These are phyloP conservation scores for Cairneyella variabilis DNA, from an alignment of 495 filamentous ascomycete species.

Conservation along the genomic window DNA sequence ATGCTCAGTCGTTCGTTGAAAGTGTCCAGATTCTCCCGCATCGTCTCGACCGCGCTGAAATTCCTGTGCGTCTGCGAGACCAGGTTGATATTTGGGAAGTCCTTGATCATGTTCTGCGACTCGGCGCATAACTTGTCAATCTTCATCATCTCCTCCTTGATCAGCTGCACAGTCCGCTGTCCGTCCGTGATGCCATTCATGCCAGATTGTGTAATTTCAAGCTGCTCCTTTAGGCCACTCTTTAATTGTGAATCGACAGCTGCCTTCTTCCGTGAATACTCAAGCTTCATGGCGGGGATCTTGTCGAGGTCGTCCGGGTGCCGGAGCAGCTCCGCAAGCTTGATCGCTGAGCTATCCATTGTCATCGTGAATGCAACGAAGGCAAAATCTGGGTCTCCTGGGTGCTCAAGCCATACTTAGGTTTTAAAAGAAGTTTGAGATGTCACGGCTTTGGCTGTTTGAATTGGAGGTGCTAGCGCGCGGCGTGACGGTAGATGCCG, in stretches of 20 bases:
- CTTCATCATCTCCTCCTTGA: constrained; percentile 96
- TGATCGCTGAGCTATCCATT: constrained; percentile 56
- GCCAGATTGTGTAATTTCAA: constrained; percentile 86
- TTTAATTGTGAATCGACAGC: constrained; percentile 87
- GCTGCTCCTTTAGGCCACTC: constrained; percentile 79
- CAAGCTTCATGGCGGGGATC: constrained; percentile 80
- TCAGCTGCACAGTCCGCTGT: constrained; percentile 78
- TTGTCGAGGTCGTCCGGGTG: constrained; percentile 91
- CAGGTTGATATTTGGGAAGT: constrained; percentile 95
- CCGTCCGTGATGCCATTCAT: constrained; percentile 83
- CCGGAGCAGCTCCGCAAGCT: constrained; percentile 70
- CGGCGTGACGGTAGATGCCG: not conserved
- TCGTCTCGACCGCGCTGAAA: constrained; percentile 85
- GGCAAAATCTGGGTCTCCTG: not conserved
- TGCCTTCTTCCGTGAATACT: constrained; percentile 92
- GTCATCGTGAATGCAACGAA: constrained; percentile 11
- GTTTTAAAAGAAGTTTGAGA: constrained; percentile 5
- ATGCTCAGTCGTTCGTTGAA: constrained; percentile 73
- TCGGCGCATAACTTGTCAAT: constrained; percentile 97
- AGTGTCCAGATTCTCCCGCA: constrained; percentile 82
- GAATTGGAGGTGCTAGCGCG: too few species aligned
- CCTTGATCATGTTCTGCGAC: constrained; percentile 90
- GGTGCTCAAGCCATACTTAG: constrained; percentile 20
- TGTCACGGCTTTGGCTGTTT: constrained; percentile 1
- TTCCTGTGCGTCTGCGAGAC: constrained; percentile 92